A percentile compares a stretch with the other conserved stretches of the same genome.
phyloP scores from a whole-genome alignment of 257 asterid genomes.

The Oldenlandia corymbosa region DNA sequence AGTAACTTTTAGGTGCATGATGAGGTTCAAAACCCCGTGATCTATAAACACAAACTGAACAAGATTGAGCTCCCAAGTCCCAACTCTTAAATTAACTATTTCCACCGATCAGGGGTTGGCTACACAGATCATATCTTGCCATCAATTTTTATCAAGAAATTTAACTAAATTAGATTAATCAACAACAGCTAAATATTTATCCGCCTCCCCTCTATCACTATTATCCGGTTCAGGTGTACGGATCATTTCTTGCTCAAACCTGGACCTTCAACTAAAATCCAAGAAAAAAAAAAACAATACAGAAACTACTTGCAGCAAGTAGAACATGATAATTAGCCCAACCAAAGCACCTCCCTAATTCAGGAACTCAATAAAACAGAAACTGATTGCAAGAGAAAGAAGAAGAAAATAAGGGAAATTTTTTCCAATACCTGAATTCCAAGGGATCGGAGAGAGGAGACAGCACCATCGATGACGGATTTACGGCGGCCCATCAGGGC shows the following conservation, averaged over 20 bases:
- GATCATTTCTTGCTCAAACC: background rate
- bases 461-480: slow-evolving; percentile 59
- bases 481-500: slow-evolving; percentile 93
- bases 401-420: too few relatives aligned
- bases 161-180: too few relatives aligned
- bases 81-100: too few relatives aligned
- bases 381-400: background rate
- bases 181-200: too few relatives aligned
- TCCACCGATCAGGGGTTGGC: too few relatives aligned
- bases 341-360: too few relatives aligned
- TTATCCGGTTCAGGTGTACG: too few relatives aligned
- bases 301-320: background rate
- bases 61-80: too few relatives aligned
- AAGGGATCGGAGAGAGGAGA: slow-evolving; percentile 58
- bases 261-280: background rate
- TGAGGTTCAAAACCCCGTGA: background rate
- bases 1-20: background rate
- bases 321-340: background rate
- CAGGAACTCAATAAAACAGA: too few relatives aligned
- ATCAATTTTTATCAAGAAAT: too few relatives aligned
- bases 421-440: slow-evolving; percentile 49
- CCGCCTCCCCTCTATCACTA: too few relatives aligned
- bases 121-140: too few relatives aligned
- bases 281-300: background rate
- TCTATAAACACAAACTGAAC: background rate